phyloP scores from a whole-genome alignment of 2,329 filamentous ascomycete genomes.

The Cercospora sesami region DNA sequence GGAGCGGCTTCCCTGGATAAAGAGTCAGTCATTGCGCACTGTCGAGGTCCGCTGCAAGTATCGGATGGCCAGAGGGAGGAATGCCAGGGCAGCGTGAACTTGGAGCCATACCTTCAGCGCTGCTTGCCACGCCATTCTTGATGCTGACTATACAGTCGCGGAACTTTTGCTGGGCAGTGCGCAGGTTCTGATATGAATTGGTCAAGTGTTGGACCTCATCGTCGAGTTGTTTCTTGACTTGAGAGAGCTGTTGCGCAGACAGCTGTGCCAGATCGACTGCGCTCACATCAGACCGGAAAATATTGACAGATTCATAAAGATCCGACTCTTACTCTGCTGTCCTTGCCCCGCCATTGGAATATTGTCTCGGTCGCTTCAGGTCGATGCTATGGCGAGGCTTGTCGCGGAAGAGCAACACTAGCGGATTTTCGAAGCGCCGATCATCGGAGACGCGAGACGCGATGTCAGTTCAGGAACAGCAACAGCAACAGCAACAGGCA shows the following conservation, averaged over 20 bases:
- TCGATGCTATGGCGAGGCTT: background rate
- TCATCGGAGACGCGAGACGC: constrained; percentile 6
- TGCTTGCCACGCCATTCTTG: constrained; percentile 43
- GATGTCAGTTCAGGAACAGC: background rate
- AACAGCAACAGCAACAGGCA: background rate
- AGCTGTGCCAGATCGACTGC: constrained; percentile 72
- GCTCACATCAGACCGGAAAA: constrained; percentile 14
- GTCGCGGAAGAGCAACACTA: background rate
- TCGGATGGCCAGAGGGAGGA: constrained; percentile 39
- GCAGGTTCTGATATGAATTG: constrained; percentile 82
- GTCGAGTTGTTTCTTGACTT: constrained; percentile 94
- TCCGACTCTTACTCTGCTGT: constrained; percentile 30
- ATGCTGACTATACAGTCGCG: constrained; percentile 83
- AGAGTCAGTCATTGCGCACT: constrained; percentile 4
- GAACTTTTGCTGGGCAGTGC: constrained; percentile 88
- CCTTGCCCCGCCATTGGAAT: constrained; percentile 23
- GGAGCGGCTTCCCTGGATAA: constrained; percentile 61
- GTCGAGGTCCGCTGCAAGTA: background rate
- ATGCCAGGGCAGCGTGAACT: background rate
- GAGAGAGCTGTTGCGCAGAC: constrained; percentile 78
- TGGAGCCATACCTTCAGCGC: constrained; percentile 39
- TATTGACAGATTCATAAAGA: background rate
- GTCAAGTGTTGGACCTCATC: constrained; percentile 95
- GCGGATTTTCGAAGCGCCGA: constrained; percentile 5
- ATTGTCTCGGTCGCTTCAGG: background rate